Conservation (phyloP, 2,329 filamentous ascomycete genomes). For the Colletotrichum eleusines region DNA sequence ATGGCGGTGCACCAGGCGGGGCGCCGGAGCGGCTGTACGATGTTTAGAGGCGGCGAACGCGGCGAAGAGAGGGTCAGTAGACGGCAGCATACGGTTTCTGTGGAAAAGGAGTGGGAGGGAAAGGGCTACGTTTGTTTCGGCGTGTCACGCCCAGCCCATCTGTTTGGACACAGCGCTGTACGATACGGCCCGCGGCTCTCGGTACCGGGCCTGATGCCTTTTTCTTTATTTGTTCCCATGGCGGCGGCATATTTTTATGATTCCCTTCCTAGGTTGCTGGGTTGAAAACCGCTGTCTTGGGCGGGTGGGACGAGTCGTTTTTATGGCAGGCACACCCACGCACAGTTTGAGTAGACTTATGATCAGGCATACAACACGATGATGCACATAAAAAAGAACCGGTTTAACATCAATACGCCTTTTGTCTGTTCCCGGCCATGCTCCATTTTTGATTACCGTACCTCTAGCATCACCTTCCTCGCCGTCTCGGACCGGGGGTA, state of each 20-base stretch:
- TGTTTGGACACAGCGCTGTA: slow-evolving; percentile 19
- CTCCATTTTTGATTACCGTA: slow-evolving; percentile 34
- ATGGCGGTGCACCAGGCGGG: slow-evolving; percentile 11
- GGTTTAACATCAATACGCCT: slow-evolving; percentile 9
- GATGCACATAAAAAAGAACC: background rate
- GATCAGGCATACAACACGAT: slow-evolving; percentile 19
- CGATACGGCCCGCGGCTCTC: slow-evolving; percentile 22
- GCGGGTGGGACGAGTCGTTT: slow-evolving; percentile 5
- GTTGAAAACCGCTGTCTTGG: slow-evolving; percentile 23
- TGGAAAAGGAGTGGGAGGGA: background rate
- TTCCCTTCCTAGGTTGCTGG: slow-evolving; percentile 23
- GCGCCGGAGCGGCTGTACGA: slow-evolving; percentile 28
- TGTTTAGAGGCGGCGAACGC: slow-evolving; percentile 22
- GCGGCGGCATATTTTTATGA: slow-evolving; percentile 28
- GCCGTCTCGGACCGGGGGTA: slow-evolving; percentile 28
- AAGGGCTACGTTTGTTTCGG: slow-evolving; percentile 25
- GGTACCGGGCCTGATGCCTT: slow-evolving; percentile 1
- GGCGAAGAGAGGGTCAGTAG: background rate
- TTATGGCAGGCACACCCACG: background rate
- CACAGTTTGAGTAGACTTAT: slow-evolving; percentile 5
- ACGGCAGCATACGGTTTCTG: slow-evolving; percentile 5
- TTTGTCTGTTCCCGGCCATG: slow-evolving; percentile 11
- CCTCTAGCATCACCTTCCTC: slow-evolving; percentile 21
- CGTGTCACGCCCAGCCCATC: background rate
- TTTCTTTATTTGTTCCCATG: background rate